A percentile compares a stretch with the other conserved stretches of the same genome.
Conservation (phyloP, 1,284 basidiomycete species). For the Grifola frondosa region DNA sequence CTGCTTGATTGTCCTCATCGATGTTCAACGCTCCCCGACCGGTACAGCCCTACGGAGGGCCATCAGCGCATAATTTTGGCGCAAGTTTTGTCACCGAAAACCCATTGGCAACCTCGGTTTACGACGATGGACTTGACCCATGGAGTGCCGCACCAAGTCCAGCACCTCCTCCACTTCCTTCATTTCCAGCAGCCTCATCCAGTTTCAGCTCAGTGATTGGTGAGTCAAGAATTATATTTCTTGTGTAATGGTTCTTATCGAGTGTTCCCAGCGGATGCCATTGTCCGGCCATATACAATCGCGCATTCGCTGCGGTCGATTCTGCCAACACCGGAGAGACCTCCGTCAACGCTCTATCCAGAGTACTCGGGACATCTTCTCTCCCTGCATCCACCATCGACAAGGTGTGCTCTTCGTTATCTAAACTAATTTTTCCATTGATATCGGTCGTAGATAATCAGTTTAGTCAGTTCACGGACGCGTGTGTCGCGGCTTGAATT, state of each 20-base stretch:
- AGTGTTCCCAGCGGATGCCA: constrained; percentile 58
- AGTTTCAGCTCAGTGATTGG: constrained; percentile 72
- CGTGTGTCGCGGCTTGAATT: constrained; percentile 84
- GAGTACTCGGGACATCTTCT: constrained; percentile 72
- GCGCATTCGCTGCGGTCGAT: constrained; percentile 73
- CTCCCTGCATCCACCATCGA: constrained; percentile 82
- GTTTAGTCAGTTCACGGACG: constrained; percentile 72
- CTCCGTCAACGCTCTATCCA: constrained; percentile 78
- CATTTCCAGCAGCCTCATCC: constrained; percentile 41
- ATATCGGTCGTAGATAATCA: constrained; percentile 63
- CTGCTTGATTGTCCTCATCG: background rate
- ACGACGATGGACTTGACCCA: constrained; percentile 79
- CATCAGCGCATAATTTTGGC: constrained; percentile 57
- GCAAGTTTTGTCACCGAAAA: constrained; percentile 75
- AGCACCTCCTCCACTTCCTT: constrained; percentile 55
- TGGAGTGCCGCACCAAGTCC: constrained; percentile 84
- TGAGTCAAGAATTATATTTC: constrained; percentile 33
- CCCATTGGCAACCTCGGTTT: constrained; percentile 72
- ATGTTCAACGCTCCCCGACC: constrained; percentile 83
- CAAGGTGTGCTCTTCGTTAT: constrained; percentile 48
- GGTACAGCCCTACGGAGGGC: constrained; percentile 60
- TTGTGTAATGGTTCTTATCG: background rate
- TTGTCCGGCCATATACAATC: constrained; percentile 77
- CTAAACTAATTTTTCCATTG: background rate
- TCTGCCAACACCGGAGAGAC: constrained; percentile 65